Percentiles rank a stretch among this genome's conserved stretches.
These are phyloP conservation scores for Zanthoxylum bungeanum DNA, from an alignment of 345 rosid genomes.

Conservation along the genomic window DNA sequence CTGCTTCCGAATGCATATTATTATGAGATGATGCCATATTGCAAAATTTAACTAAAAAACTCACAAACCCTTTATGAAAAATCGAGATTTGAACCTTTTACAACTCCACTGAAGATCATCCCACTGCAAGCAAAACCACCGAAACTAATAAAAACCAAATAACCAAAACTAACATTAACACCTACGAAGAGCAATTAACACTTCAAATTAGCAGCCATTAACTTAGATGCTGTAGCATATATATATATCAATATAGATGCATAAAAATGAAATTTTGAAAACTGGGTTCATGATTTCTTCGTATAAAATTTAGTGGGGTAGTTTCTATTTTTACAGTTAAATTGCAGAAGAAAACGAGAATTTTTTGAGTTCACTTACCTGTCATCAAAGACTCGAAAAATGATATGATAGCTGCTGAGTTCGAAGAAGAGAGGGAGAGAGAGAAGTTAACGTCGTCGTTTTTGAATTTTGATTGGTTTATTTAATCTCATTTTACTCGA, in stretches of 20 bases:
- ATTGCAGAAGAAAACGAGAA: not conserved
- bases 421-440: not conserved
- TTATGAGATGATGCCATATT: conserved; percentile 56
- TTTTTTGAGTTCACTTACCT: conserved; percentile 2
- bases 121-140: conserved; percentile 26
- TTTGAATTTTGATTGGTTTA: not conserved
- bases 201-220: not conserved
- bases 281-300: not conserved
- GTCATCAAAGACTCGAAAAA: not conserved
- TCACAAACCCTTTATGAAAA: conserved; percentile 24
- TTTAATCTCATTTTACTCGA: not conserved
- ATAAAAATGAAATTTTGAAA: not conserved
- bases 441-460: too few relatives aligned
- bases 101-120: not conserved
- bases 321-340: not conserved
- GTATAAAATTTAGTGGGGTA: not conserved
- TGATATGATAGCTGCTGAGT: not conserved
- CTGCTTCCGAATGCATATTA: conserved; percentile 55
- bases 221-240: not conserved
- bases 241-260: not conserved
- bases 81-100: conserved; percentile 12
- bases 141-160: not conserved
- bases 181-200: not conserved
- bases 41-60: not conserved
- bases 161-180: not conserved